Evolutionary conservation across 2,329 filamentous ascomycete genomes (phyloP).

Genomic region (Aspergillus cejpii): DNA sequence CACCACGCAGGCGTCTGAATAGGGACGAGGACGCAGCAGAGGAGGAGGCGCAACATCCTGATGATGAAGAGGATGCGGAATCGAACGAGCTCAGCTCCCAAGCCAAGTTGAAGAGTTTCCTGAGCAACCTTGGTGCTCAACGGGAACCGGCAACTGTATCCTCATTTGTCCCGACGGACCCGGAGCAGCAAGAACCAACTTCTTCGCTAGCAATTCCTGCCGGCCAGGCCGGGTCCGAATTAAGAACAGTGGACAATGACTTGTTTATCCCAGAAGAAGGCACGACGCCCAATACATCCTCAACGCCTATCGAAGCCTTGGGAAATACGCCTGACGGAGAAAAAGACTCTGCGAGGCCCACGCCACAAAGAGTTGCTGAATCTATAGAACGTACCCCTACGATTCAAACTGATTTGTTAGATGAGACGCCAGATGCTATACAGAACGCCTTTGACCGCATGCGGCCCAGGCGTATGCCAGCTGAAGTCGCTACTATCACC

Average conservation of each 20-base stretch:
- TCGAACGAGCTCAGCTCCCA: slow-evolving; percentile 11
- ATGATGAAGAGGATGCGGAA: slow-evolving; percentile 9
- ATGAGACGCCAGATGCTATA: slow-evolving; percentile 43
- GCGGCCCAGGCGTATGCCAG: slow-evolving; percentile 55
- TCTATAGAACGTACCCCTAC: slow-evolving; percentile 10
- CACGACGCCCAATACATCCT: neutral
- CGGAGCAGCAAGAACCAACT: slow-evolving; percentile 3
- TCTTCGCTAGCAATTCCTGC: slow-evolving; percentile 1
- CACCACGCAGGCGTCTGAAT: slow-evolving; percentile 10
- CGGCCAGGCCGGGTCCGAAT: slow-evolving; percentile 2
- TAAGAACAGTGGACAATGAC: slow-evolving; percentile 3
- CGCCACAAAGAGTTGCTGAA: neutral
- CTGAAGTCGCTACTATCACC: slow-evolving; percentile 66
- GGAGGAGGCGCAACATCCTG: slow-evolving; percentile 1
- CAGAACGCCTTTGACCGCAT: slow-evolving; percentile 59
- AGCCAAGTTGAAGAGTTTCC: slow-evolving; percentile 20
- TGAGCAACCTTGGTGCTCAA: slow-evolving; percentile 19
- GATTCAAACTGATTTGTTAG: slow-evolving; percentile 6
- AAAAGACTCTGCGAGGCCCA: slow-evolving; percentile 3
- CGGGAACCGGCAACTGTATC: slow-evolving; percentile 11
- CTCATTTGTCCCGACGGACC: slow-evolving; percentile 8
- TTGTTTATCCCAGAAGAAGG: slow-evolving; percentile 4
- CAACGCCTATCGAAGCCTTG: neutral
- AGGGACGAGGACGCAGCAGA: slow-evolving; percentile 10
- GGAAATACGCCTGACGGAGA: neutral